Conservation (phyloP, 108 stramenopile genomes). For the Cyclotella distinguenda region DNA sequence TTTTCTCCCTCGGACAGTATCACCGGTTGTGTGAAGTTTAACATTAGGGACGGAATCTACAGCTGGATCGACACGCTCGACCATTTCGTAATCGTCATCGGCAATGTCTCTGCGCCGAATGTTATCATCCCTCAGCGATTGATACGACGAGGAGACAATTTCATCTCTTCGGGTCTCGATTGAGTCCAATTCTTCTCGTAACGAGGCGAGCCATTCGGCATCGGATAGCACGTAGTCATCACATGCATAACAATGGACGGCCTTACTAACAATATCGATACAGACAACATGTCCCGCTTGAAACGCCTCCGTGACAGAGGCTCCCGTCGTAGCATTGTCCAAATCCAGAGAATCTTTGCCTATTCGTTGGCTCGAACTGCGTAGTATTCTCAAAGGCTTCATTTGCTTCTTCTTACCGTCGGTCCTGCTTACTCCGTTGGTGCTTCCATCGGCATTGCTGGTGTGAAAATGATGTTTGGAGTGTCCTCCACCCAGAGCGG, state of each 20-base stretch:
- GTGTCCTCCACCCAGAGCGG: slow-evolving; percentile 47
- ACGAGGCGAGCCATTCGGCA: slow-evolving; percentile 31
- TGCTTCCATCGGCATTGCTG: slow-evolving; percentile 10
- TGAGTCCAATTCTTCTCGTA: slow-evolving; percentile 28
- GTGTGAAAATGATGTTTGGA: slow-evolving; percentile 48
- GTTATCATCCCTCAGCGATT: slow-evolving; percentile 10
- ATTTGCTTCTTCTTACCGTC: slow-evolving; percentile 28
- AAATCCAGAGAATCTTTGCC: too few relatives aligned
- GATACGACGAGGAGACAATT: neutral
- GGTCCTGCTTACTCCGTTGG: neutral
- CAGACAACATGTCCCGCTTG: slow-evolving; percentile 41
- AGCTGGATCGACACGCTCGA: slow-evolving; percentile 1
- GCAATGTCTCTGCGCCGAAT: slow-evolving; percentile 1
- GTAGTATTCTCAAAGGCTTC: slow-evolving; percentile 26
- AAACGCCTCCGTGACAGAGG: neutral
- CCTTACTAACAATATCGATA: slow-evolving; percentile 43
- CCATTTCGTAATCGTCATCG: slow-evolving; percentile 41
- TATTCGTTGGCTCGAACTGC: slow-evolving; percentile 7
- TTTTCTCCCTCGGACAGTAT: too few relatives aligned
- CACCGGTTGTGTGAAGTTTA: too few relatives aligned
- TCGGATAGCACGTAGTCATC: slow-evolving; percentile 51
- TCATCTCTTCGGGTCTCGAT: slow-evolving; percentile 30
- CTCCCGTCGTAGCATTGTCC: neutral
- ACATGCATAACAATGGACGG: slow-evolving; percentile 48
- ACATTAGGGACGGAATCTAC: neutral